Percentiles rank a stretch among this genome's conserved stretches.
Conservation (phyloP, 805 yeast species). For the Saccharomycopsis malanga region DNA sequence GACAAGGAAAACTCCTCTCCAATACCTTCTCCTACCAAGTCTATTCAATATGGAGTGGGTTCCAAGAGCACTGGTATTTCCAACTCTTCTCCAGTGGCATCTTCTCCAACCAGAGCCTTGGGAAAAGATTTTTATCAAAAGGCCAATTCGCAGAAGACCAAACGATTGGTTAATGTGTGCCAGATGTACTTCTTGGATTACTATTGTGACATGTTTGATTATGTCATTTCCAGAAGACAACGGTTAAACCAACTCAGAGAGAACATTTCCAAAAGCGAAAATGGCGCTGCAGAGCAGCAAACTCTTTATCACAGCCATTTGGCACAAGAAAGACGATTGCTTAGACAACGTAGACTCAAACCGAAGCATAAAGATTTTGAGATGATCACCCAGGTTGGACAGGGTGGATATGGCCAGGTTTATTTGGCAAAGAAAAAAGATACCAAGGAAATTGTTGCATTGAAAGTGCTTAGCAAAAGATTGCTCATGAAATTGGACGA, state of each 20-base stretch:
- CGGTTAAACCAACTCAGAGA: conserved; percentile 65
- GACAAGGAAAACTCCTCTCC: conserved; percentile 22
- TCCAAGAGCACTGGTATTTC: conserved; percentile 26
- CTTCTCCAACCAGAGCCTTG: conserved; percentile 5
- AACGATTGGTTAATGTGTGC: conserved; percentile 81
- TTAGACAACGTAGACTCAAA: conserved; percentile 83
- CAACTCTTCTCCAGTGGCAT: neutral
- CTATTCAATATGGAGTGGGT: conserved; percentile 23
- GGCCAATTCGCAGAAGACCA: conserved; percentile 69
- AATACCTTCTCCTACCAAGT: conserved; percentile 23
- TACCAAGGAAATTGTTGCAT: conserved; percentile 90
- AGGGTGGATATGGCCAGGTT: conserved; percentile 99
- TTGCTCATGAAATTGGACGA: conserved; percentile 84
- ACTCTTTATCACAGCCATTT: conserved; percentile 67
- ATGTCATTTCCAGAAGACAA: conserved; percentile 79
- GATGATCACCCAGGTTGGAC: conserved; percentile 97
- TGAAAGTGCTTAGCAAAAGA: conserved; percentile 84
- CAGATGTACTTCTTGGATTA: conserved; percentile 92
- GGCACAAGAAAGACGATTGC: conserved; percentile 74
- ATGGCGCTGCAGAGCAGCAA: conserved; percentile 32
- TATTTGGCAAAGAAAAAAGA: conserved; percentile 90
- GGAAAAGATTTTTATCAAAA: conserved; percentile 43
- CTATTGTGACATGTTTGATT: conserved; percentile 93
- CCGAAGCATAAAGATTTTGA: conserved; percentile 94
- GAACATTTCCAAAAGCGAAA: conserved; percentile 27